phyloP scores from a whole-genome alignment of 495 filamentous ascomycete species.

The Durotheca rogersii region DNA sequence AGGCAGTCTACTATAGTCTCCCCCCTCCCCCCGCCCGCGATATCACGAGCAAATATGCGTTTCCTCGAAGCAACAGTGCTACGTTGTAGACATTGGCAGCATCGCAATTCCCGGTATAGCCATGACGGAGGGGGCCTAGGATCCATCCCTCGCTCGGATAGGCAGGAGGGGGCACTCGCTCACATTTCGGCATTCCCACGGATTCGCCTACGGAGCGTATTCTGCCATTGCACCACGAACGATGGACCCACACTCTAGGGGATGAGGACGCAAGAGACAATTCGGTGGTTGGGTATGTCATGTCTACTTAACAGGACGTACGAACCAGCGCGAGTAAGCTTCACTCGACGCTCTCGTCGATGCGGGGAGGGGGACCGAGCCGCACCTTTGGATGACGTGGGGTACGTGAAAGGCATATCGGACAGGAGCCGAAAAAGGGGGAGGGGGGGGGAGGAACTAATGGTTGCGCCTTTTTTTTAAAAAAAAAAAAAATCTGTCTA shows the following conservation, averaged over 20 bases:
- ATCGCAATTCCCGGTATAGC: neutral
- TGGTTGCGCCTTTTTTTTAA: too few species aligned
- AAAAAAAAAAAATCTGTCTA: too few species aligned
- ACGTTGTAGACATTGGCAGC: neutral
- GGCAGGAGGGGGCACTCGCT: slow-evolving; percentile 19
- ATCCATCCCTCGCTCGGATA: slow-evolving; percentile 24
- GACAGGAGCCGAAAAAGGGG: too few species aligned
- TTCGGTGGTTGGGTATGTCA: too few species aligned
- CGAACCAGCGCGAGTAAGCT: slow-evolving; percentile 11
- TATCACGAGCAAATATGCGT: neutral
- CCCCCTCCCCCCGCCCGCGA: neutral
- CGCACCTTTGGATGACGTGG: slow-evolving; percentile 26
- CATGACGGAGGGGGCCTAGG: slow-evolving; percentile 4
- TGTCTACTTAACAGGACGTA: slow-evolving; percentile 9
- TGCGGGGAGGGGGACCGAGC: slow-evolving; percentile 20
- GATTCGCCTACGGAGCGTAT: slow-evolving; percentile 6
- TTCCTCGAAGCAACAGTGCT: slow-evolving; percentile 1
- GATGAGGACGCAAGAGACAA: too few species aligned
- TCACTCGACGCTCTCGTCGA: slow-evolving; percentile 18
- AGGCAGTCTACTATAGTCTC: neutral
- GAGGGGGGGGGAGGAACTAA: too few species aligned
- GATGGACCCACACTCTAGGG: neutral
- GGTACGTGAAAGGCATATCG: neutral
- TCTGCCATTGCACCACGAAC: too few species aligned
- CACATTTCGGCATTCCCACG: neutral